phyloP scores from a whole-genome alignment of 2,329 filamentous ascomycete genomes.

The Hypomyces perniciosus region DNA sequence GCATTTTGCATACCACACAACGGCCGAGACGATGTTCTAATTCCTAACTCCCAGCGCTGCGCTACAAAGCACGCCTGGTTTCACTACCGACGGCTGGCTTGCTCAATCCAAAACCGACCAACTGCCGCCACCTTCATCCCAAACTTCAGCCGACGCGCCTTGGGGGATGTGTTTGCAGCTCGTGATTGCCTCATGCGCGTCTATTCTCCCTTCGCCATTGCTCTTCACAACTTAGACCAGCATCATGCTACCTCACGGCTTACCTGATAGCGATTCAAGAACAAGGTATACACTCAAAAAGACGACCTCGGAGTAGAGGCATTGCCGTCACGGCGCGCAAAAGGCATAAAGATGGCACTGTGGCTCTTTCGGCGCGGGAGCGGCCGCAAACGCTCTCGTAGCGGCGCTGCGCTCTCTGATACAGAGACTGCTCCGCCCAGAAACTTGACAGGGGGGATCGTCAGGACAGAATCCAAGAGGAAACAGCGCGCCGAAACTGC shows the following conservation, averaged over 20 bases:
- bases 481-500: slow-evolving; percentile 41
- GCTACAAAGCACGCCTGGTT: background rate
- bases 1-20: background rate
- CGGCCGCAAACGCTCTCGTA: slow-evolving; percentile 54
- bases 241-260: slow-evolving; percentile 13
- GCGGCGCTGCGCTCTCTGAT: slow-evolving; percentile 49
- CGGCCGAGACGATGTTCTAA: background rate
- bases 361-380: slow-evolving; percentile 78
- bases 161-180: slow-evolving; percentile 11
- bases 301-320: slow-evolving; percentile 19
- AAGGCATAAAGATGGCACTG: slow-evolving; percentile 56
- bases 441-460: slow-evolving; percentile 28
- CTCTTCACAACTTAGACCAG: slow-evolving; percentile 3
- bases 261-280: slow-evolving; percentile 4
- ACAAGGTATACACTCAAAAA: slow-evolving; percentile 18
- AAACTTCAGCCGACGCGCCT: slow-evolving; percentile 6
- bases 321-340: slow-evolving; percentile 19
- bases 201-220: background rate
- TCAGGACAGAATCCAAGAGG: slow-evolving; percentile 27
- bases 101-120: background rate
- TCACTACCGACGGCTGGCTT: background rate
- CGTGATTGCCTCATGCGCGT: slow-evolving; percentile 6
- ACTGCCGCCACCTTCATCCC: background rate
- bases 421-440: slow-evolving; percentile 40
- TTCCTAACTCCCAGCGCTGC: background rate